Base-by-base conservation (phyloP, 768 basidiomycete species). In the Calvatia gigantea region DNA sequence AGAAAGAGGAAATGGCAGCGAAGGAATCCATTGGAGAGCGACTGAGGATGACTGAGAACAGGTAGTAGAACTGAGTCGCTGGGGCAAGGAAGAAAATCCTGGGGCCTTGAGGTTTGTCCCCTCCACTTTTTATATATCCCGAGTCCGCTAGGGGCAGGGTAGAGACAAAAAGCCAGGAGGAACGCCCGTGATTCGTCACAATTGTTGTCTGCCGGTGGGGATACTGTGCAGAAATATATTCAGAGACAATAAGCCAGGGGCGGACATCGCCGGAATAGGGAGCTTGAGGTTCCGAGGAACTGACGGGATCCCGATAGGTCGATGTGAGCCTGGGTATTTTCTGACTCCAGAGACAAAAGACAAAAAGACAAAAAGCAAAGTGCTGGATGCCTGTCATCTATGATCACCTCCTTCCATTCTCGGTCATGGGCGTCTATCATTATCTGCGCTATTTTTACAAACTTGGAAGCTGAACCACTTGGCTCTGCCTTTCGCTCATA, bases 21-120 rank as follows among this genome's bases (percentile, higher is more conserved):
- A 67, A 67, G 38, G 62, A 54, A 53, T 67, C 66, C 66, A 67
- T 67, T 38, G 47, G 52, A 53, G 39, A 33, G 39, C 31, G 54
- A 35, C 44, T n/a, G 25, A 19, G 31, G 9, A 4, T 51, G 32
- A 39, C 27, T 21, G 12, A 39, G 31, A 38, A 27, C 17, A 11
- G 2, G 29, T n/a, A 9, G n/a, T 27, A 12, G 48, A 15, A 33
- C 23, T 23, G 33, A 49, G 48, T 21, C 33, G 33, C 37, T 19
- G 31, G 31, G 48, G 3, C 6, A 5, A 3, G 41, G 46, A 29
- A 6, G 23, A n/a, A 49, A 28, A 56, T 29, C 48, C 31, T 49
- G 48, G 25, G 21, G 23, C 9, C 11, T 42, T 12, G 17, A n/a
- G 35, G 19, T 11, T 23, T 17, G 19, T 11, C 9, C 23, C 7